Evolutionary conservation across 176 grass and related monocot species (phyloP).

Genomic region (Aegilops sharonensis): DNA sequence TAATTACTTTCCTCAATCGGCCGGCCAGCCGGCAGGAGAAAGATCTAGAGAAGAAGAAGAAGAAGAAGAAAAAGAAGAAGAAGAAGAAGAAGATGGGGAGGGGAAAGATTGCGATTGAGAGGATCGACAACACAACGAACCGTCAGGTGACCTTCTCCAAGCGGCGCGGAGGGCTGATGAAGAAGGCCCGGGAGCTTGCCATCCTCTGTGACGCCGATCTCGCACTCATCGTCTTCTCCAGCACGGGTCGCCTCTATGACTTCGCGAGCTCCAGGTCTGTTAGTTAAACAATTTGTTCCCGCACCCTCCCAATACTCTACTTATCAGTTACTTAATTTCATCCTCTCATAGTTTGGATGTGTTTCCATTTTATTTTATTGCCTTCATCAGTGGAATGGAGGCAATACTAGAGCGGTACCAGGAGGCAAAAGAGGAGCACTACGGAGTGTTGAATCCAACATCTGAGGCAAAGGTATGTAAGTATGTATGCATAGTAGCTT

Average conservation of each 20-base stretch:
- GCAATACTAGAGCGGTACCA: constrained; percentile 30
- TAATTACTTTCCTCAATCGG: background rate
- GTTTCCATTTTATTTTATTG: too few relatives aligned
- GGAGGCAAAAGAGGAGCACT: constrained; percentile 23
- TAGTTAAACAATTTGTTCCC: background rate
- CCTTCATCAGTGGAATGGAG: constrained; percentile 30
- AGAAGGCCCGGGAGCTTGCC: constrained; percentile 34
- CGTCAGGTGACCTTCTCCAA: constrained; percentile 42
- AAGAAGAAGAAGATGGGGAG: constrained; percentile 8
- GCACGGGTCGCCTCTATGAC: constrained; percentile 34
- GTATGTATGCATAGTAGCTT: background rate
- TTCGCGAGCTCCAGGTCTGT: constrained; percentile 12
- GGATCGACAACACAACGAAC: constrained; percentile 32
- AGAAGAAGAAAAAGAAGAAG: too few relatives aligned
- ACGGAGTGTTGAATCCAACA: constrained; percentile 16
- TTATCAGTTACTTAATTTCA: background rate
- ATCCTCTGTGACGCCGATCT: constrained; percentile 23
- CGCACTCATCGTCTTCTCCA: constrained; percentile 35
- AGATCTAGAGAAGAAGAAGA: background rate
- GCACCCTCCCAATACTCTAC: too few relatives aligned
- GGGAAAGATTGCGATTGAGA: constrained; percentile 29
- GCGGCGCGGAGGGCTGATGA: constrained; percentile 33
- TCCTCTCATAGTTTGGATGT: background rate
- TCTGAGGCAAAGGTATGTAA: constrained; percentile 36
- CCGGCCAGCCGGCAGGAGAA: background rate